A percentile compares a stretch with the other conserved stretches of the same genome.
Conservation (phyloP, 352 stramenopile species). For the Nothophytophthora sp. region DNA sequence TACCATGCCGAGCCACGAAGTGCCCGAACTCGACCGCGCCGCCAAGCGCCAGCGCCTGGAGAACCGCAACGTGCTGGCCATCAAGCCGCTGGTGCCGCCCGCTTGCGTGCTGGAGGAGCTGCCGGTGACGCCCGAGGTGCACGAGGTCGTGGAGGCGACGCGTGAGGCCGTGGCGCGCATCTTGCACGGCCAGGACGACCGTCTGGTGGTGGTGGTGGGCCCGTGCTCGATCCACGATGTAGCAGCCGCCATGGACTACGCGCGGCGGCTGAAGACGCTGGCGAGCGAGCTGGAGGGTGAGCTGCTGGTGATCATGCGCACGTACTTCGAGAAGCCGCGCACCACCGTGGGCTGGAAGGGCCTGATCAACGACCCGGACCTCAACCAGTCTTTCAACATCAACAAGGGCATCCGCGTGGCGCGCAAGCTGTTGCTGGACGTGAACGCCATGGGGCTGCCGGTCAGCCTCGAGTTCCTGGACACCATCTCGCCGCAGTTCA, state of each 20-base stretch:
- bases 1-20: conserved; percentile 33
- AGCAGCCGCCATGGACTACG: conserved; percentile 74
- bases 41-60: conserved; percentile 72
- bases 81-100: conserved; percentile 70
- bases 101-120: conserved; percentile 75
- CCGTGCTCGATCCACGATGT: conserved; percentile 88
- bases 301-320: conserved; percentile 84
- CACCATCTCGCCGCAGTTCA: conserved; percentile 85
- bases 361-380: conserved; percentile 86
- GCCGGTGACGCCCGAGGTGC: conserved; percentile 64
- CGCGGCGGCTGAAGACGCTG: conserved; percentile 54
- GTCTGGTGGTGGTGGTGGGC: conserved; percentile 73
- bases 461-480: conserved; percentile 83
- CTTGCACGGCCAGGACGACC: conserved; percentile 68
- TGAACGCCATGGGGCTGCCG: conserved; percentile 78
- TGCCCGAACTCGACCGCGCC: conserved; percentile 34
- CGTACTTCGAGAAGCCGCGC: conserved; percentile 88
- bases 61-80: conserved; percentile 71
- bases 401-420: conserved; percentile 88
- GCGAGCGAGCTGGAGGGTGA: conserved; percentile 59
- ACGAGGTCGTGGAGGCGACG: conserved; percentile 60
- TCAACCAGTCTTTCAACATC: conserved; percentile 86
- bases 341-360: conserved; percentile 87
- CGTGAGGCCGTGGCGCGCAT: conserved; percentile 56
- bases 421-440: conserved; percentile 81